A percentile compares a stretch with the other conserved stretches of the same genome.
These are phyloP conservation scores for Lasiosphaeria ovina DNA, from an alignment of 495 filamentous ascomycete species.

Conservation along the genomic window DNA sequence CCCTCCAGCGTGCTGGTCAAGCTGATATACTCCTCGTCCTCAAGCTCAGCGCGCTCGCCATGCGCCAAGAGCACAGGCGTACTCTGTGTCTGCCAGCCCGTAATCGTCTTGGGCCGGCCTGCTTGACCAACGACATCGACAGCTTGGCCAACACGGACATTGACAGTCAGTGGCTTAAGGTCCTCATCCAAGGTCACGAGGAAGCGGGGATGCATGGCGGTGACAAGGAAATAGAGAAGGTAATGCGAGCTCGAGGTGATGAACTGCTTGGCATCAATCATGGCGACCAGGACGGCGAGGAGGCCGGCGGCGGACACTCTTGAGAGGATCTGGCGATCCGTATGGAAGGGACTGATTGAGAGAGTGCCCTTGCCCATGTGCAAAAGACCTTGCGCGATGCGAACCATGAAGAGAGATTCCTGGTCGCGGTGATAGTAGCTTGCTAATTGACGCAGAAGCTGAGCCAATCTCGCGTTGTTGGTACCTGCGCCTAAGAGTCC, in stretches of 20 bases:
- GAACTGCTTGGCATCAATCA: conserved; percentile 95
- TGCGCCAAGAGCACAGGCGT: conserved; percentile 90
- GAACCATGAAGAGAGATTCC: conserved; percentile 96
- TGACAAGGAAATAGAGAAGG: conserved; percentile 94
- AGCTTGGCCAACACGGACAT: conserved; percentile 94
- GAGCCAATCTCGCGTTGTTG: conserved; percentile 95
- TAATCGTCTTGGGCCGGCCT: conserved; percentile 96
- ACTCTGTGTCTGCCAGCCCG: conserved; percentile 98
- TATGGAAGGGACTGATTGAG: conserved; percentile 95
- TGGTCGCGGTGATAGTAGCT: conserved; percentile 98
- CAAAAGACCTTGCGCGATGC: conserved; percentile 93
- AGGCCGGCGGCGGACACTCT: conserved; percentile 86
- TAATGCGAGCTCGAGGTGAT: conserved; percentile 87
- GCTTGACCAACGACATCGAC: conserved; percentile 98
- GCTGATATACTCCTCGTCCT: conserved; percentile 95
- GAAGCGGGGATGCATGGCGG: conserved; percentile 96
- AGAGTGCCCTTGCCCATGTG: conserved; percentile 99
- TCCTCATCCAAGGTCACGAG: conserved; percentile 94
- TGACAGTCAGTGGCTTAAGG: conserved; percentile 88
- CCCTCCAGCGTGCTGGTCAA: conserved; percentile 90
- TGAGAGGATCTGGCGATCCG: conserved; percentile 91
- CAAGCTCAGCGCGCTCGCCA: conserved; percentile 92
- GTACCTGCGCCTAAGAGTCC: conserved; percentile 94
- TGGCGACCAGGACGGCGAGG: conserved; percentile 81
- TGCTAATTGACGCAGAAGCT: conserved; percentile 89